Conservation (phyloP, 2,329 filamentous ascomycete genomes). For the Cercospora zeae-maydis region DNA sequence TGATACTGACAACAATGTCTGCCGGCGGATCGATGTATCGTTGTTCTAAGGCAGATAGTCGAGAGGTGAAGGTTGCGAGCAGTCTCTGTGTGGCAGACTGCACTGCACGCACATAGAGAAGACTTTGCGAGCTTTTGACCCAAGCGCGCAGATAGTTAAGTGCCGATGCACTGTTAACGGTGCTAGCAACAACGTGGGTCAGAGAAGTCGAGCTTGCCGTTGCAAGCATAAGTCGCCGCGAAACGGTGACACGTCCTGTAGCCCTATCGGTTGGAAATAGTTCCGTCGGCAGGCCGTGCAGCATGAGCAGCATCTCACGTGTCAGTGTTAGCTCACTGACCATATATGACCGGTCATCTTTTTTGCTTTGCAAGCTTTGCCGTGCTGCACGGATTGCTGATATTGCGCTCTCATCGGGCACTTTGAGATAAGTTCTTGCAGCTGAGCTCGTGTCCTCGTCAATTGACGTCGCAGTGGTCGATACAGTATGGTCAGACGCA, state of each 20-base stretch:
- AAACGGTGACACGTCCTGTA: constrained; percentile 25
- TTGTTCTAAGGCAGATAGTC: constrained; percentile 59
- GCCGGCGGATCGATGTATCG: constrained; percentile 54
- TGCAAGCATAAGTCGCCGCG: constrained; percentile 5
- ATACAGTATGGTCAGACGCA: constrained; percentile 27
- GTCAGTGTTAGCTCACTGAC: constrained; percentile 70
- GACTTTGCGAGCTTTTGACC: constrained; percentile 35
- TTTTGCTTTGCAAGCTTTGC: constrained; percentile 3
- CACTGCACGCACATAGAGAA: constrained; percentile 63
- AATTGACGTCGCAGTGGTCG: constrained; percentile 38
- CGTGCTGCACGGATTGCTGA: constrained; percentile 37
- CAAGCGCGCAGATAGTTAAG: constrained; percentile 51
- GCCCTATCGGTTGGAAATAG: constrained; percentile 54
- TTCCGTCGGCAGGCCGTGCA: constrained; percentile 71
- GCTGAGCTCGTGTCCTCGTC: constrained; percentile 38
- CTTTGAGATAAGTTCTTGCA: constrained; percentile 35
- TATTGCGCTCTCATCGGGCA: constrained; percentile 32
- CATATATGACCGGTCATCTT: background rate
- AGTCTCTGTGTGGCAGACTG: constrained; percentile 59
- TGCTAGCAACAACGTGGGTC: constrained; percentile 42
- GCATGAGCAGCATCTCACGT: constrained; percentile 80
- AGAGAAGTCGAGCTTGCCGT: constrained; percentile 29
- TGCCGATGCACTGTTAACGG: constrained; percentile 49
- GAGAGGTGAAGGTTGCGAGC: constrained; percentile 56
- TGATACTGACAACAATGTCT: constrained; percentile 63